These are phyloP conservation scores for Sphagnum contortum DNA, from an alignment of 225 moss, liverwort and hornwort species.

Conservation along the genomic window DNA sequence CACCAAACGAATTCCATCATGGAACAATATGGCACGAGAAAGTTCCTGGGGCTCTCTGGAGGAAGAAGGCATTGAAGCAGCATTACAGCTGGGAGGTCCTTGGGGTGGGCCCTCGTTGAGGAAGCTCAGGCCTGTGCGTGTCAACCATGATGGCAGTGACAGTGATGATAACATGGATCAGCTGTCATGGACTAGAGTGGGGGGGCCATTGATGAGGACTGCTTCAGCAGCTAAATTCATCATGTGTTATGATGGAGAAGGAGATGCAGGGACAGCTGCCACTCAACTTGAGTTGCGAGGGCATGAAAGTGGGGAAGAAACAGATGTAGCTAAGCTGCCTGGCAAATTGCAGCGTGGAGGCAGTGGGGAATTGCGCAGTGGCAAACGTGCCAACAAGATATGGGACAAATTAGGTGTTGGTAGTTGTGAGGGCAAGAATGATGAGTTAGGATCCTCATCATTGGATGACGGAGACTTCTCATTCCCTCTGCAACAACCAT, in stretches of 20 bases:
- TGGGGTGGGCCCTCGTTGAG: slow-evolving; percentile 92
- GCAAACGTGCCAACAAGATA: slow-evolving; percentile 74
- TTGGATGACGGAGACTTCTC: slow-evolving; percentile 52
- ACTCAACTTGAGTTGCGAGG: slow-evolving; percentile 32
- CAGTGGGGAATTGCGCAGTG: slow-evolving; percentile 50
- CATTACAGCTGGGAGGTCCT: slow-evolving; percentile 65
- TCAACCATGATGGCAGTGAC: slow-evolving; percentile 63
- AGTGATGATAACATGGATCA: slow-evolving; percentile 82
- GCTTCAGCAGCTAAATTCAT: slow-evolving; percentile 83
- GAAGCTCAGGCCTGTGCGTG: slow-evolving; percentile 48
- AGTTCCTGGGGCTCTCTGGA: slow-evolving; percentile 86
- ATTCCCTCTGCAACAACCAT: slow-evolving; percentile 17
- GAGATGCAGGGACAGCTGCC: slow-evolving; percentile 18
- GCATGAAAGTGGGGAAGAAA: slow-evolving; percentile 57
- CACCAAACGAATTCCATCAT: slow-evolving; percentile 82
- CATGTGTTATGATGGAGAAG: slow-evolving; percentile 43
- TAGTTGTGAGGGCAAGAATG: slow-evolving; percentile 27
- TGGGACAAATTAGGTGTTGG: slow-evolving; percentile 41
- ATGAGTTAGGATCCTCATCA: slow-evolving; percentile 45
- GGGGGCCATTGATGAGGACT: slow-evolving; percentile 88
- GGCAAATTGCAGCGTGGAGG: slow-evolving; percentile 17
- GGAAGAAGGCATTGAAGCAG: slow-evolving; percentile 51
- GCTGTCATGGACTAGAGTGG: slow-evolving; percentile 78
- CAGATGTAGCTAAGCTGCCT: slow-evolving; percentile 28
- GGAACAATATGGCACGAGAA: slow-evolving; percentile 80